These are phyloP conservation scores for Daldinia grandis DNA, from an alignment of 495 filamentous ascomycete genomes.

Conservation along the genomic window DNA sequence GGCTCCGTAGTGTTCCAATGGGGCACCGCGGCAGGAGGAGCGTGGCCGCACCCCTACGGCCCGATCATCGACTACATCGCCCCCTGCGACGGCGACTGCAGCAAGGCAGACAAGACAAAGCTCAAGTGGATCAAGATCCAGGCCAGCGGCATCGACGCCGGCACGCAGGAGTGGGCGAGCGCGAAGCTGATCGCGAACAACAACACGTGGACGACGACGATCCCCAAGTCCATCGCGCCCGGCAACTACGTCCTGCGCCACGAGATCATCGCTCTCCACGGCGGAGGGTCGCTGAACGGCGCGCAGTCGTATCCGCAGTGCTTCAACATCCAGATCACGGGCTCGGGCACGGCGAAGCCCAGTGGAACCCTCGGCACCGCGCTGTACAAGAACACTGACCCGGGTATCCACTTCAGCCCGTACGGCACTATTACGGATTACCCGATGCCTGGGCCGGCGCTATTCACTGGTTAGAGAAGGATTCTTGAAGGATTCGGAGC, in stretches of 20 bases:
- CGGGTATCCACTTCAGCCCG: slow-evolving; percentile 66
- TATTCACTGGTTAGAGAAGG: slow-evolving; percentile 36
- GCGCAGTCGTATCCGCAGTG: slow-evolving; percentile 77
- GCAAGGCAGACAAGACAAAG: slow-evolving; percentile 46
- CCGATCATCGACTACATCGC: slow-evolving; percentile 50
- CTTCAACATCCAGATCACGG: slow-evolving; percentile 70
- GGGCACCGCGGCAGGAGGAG: slow-evolving; percentile 33
- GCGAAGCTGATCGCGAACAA: slow-evolving; percentile 58
- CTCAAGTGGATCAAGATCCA: slow-evolving; percentile 57
- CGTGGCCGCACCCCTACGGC: slow-evolving; percentile 45
- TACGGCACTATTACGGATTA: slow-evolving; percentile 54
- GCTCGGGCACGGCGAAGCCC: slow-evolving; percentile 64
- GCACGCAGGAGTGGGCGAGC: slow-evolving; percentile 42
- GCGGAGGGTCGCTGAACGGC: slow-evolving; percentile 58
- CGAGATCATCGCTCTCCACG: slow-evolving; percentile 73
- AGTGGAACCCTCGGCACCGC: slow-evolving; percentile 61
- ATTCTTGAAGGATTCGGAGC: background rate
- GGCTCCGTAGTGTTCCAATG: slow-evolving; percentile 43
- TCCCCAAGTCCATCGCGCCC: slow-evolving; percentile 64
- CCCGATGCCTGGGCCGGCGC: slow-evolving; percentile 43
- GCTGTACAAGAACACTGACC: slow-evolving; percentile 63
- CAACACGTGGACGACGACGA: slow-evolving; percentile 68
- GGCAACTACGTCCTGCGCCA: slow-evolving; percentile 75
- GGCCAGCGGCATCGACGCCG: slow-evolving; percentile 42
- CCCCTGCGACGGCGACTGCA: slow-evolving; percentile 47